Percentiles rank a stretch among this genome's conserved stretches.
These are phyloP conservation scores for Chrysosporium keratinophilum DNA, from an alignment of 2,329 filamentous ascomycete genomes.

Conservation along the genomic window DNA sequence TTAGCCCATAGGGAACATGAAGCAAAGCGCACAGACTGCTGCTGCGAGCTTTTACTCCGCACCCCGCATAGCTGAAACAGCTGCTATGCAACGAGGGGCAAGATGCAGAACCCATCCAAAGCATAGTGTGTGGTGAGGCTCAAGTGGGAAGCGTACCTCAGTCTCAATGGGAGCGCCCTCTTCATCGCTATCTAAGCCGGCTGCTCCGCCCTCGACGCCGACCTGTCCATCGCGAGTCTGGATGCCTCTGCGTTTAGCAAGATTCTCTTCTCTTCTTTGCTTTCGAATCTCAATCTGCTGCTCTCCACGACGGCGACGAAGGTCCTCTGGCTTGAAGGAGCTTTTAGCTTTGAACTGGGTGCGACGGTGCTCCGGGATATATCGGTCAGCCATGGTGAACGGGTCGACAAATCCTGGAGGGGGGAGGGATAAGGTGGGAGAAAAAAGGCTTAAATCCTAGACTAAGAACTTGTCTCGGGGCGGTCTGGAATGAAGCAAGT, in stretches of 20 bases:
- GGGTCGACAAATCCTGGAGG: constrained; percentile 16
- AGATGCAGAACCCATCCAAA: not conserved
- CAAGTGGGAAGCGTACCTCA: constrained; percentile 59
- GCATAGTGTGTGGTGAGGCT: not conserved
- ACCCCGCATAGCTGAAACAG: constrained; percentile 5
- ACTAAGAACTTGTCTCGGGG: not conserved
- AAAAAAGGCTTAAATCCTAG: constrained; percentile 13
- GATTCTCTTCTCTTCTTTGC: constrained; percentile 96
- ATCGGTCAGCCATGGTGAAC: constrained; percentile 83
- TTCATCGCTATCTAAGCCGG: constrained; percentile 93
- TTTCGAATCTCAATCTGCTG: constrained; percentile 99
- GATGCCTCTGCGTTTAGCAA: constrained; percentile 95
- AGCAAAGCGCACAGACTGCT: not conserved
- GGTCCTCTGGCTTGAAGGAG: constrained; percentile 97
- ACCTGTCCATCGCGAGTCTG: constrained; percentile 59
- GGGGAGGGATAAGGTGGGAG: constrained; percentile 22
- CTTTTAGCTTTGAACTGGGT: constrained; percentile 99
- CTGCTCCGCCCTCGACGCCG: constrained; percentile 53
- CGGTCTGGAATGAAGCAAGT: not conserved
- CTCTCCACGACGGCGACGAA: constrained; percentile 94
- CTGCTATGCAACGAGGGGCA: constrained; percentile 1
- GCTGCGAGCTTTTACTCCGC: not conserved
- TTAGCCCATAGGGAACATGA: not conserved
- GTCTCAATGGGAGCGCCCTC: constrained; percentile 89
- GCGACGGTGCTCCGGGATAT: constrained; percentile 98